phyloP scores from a whole-genome alignment of 768 basidiomycete species.

The Cytidiella melzeri region DNA sequence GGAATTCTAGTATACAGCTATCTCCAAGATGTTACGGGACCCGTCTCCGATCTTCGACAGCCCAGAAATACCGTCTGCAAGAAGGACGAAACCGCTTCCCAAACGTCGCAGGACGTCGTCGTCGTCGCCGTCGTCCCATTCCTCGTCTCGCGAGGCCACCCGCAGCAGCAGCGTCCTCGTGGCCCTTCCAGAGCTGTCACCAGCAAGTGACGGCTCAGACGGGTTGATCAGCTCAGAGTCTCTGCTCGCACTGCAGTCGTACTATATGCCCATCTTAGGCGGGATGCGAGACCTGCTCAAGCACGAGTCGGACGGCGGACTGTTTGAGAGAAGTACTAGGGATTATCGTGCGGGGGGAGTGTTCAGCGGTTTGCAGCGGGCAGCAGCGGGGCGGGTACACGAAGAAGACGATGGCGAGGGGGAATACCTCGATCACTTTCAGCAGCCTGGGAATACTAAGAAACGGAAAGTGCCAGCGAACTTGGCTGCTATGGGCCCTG shows the following conservation, averaged over 20 bases:
- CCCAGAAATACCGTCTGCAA: constrained; percentile 54
- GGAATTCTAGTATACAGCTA: neutral
- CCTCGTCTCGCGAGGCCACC: constrained; percentile 12
- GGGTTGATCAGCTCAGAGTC: constrained; percentile 43
- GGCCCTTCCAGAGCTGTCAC: constrained; percentile 18
- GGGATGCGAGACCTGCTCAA: constrained; percentile 41
- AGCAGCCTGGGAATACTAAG: constrained; percentile 80
- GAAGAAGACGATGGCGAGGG: constrained; percentile 52
- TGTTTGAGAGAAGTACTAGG: constrained; percentile 39
- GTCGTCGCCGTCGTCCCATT: too few species aligned
- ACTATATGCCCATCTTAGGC: constrained; percentile 53
- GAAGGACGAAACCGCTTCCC: constrained; percentile 72
- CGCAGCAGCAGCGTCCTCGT: too few species aligned
- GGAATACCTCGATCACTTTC: constrained; percentile 63
- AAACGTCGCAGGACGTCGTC: constrained; percentile 63
- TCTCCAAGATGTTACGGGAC: constrained; percentile 42
- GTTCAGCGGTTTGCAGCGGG: constrained; percentile 12
- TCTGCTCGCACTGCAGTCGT: constrained; percentile 51
- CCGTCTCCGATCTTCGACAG: constrained; percentile 59
- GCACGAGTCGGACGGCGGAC: constrained; percentile 16
- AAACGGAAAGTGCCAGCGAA: constrained; percentile 83
- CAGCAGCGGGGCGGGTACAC: constrained; percentile 19
- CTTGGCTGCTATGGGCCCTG: constrained; percentile 33
- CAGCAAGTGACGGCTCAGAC: constrained; percentile 51
- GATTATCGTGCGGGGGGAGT: constrained; percentile 42